Evolutionary conservation across 1,284 basidiomycete genomes (phyloP).

Genomic region (Marasmius tenuissimus): DNA sequence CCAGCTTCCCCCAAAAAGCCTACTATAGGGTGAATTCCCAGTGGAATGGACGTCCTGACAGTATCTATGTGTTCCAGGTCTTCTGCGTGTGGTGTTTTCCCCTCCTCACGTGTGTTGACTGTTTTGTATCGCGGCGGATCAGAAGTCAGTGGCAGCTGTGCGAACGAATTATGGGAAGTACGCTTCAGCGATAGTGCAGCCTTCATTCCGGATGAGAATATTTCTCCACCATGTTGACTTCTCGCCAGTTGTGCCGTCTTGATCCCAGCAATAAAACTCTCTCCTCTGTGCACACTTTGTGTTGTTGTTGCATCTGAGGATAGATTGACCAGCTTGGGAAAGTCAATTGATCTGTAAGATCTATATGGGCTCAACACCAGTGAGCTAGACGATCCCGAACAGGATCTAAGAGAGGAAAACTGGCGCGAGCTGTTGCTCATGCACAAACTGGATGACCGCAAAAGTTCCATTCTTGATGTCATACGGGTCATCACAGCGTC

Average conservation of each 20-base stretch:
- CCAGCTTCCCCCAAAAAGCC: no score
- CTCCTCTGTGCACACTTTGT: neutral
- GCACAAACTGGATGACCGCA: neutral
- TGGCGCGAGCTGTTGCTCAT: neutral
- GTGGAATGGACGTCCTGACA: neutral
- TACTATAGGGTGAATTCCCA: neutral
- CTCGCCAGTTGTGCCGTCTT: neutral
- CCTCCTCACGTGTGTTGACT: neutral
- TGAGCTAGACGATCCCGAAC: neutral
- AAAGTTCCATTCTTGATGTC: neutral
- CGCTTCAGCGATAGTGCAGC: neutral
- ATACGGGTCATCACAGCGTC: no score
- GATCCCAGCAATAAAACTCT: neutral
- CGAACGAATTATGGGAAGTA: neutral
- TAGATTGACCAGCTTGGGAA: neutral
- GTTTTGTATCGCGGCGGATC: neutral
- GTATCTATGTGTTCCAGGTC: neutral
- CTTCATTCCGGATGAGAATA: neutral
- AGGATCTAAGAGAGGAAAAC: neutral
- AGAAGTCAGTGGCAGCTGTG: neutral
- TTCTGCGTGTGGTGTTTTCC: no score
- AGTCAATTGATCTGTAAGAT: neutral
- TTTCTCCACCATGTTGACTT: neutral
- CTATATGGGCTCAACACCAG: neutral
- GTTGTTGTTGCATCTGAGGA: neutral